Percentiles rank a stretch among this genome's conserved stretches.
These are phyloP conservation scores for Boletus sp. DNA, from an alignment of 768 basidiomycete species.

Conservation along the genomic window DNA sequence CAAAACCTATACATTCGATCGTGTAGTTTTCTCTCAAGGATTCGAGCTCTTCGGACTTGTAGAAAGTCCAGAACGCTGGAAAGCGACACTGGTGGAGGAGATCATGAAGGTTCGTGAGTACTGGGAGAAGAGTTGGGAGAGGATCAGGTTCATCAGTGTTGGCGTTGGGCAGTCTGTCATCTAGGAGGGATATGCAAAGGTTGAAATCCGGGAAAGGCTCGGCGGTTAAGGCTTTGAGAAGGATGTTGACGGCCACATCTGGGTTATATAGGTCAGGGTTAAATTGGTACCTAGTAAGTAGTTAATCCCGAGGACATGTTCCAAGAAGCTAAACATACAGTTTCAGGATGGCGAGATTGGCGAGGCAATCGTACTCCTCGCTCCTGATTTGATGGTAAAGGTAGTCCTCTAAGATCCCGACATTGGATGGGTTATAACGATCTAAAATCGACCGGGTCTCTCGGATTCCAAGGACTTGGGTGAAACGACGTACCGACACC, in stretches of 20 bases:
- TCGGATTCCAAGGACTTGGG: background rate
- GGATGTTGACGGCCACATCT: conserved; percentile 91
- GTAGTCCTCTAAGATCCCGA: conserved; percentile 92
- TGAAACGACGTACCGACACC: conserved; percentile 66
- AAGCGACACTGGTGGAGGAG: conserved; percentile 83
- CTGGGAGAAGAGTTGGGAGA: conserved; percentile 63
- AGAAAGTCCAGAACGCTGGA: conserved; percentile 79
- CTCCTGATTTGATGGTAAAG: conserved; percentile 90
- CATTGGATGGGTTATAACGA: conserved; percentile 95
- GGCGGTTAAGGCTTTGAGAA: conserved; percentile 85
- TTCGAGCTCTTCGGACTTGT: conserved; percentile 67
- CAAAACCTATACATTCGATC: conserved; percentile 78
- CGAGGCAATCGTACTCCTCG: conserved; percentile 90
- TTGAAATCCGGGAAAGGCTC: conserved; percentile 91
- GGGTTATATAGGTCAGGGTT: conserved; percentile 91
- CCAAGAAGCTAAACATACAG: conserved; percentile 47
- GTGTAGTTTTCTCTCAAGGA: conserved; percentile 82
- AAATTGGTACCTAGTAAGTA: conserved; percentile 78
- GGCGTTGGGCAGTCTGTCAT: conserved; percentile 57
- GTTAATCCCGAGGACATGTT: background rate
- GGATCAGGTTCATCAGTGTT: conserved; percentile 80
- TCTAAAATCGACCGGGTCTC: conserved; percentile 46
- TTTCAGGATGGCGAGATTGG: conserved; percentile 93
- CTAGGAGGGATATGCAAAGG: conserved; percentile 88
- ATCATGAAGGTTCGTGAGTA: conserved; percentile 62